Percentiles rank a stretch among this genome's conserved stretches.
phyloP scores from a whole-genome alignment of 2,329 filamentous ascomycete genomes.

The Emydomyces testavorans region DNA sequence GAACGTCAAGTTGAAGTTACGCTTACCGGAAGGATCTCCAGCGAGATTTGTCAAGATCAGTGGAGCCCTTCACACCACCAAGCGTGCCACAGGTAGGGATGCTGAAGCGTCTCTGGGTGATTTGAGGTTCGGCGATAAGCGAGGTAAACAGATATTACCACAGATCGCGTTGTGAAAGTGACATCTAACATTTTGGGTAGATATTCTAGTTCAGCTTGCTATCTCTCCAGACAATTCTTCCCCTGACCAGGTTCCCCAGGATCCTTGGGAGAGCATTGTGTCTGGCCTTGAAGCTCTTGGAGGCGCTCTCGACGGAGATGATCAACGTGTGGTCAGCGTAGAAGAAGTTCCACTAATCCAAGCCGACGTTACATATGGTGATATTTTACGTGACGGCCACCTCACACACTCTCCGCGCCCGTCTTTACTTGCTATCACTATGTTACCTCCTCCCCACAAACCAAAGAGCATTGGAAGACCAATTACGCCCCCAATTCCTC shows the following conservation, averaged over 20 bases:
- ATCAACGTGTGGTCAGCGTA: slow-evolving; percentile 69
- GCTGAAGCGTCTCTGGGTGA: slow-evolving; percentile 88
- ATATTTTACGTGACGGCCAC: slow-evolving; percentile 80
- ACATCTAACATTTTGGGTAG: slow-evolving; percentile 32
- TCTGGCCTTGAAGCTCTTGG: slow-evolving; percentile 89
- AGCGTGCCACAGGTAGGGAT: slow-evolving; percentile 85
- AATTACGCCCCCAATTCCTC: slow-evolving; percentile 70
- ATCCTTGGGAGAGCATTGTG: slow-evolving; percentile 94
- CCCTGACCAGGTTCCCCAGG: slow-evolving; percentile 77
- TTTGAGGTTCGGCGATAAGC: slow-evolving; percentile 87
- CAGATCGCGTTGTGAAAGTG: neutral
- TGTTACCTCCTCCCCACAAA: slow-evolving; percentile 59
- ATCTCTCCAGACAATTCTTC: slow-evolving; percentile 75
- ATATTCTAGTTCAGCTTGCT: slow-evolving; percentile 86
- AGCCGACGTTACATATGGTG: slow-evolving; percentile 84
- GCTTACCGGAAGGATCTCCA: slow-evolving; percentile 86
- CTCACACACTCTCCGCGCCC: slow-evolving; percentile 77
- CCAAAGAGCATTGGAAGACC: slow-evolving; percentile 47
- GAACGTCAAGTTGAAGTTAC: slow-evolving; percentile 90
- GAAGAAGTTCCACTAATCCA: slow-evolving; percentile 94
- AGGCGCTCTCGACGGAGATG: slow-evolving; percentile 74
- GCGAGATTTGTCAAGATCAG: slow-evolving; percentile 99
- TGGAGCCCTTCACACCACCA: slow-evolving; percentile 88
- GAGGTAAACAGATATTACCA: slow-evolving; percentile 32
- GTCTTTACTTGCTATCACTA: slow-evolving; percentile 85